Evolutionary conservation across 495 filamentous ascomycete genomes (phyloP), one percentile per base, ranked within the genome.

Genomic region (Talaromyces proteolyticus): DNA sequence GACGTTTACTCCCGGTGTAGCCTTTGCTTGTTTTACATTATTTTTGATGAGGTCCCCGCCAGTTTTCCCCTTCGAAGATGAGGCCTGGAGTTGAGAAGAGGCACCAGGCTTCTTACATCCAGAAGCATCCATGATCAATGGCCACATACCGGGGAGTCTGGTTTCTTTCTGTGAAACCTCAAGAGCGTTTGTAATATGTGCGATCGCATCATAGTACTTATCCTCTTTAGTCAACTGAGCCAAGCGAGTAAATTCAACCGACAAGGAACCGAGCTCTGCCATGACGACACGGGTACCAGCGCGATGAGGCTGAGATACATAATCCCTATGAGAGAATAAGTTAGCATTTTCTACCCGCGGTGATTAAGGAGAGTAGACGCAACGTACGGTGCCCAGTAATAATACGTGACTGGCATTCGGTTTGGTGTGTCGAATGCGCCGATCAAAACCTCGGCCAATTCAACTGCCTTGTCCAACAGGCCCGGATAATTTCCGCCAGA

Each of bases 371-470:
- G 34, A 50, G 20, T 3, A 18, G 47, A 24, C 1, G 29, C 37
- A 38, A 76, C 78, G 68, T 62, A 79, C 74, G 91, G 88, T 26
- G 81, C 80, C 90, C 90, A 96, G 42, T 79, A 74, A 66, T 95
- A 96, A 64, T 84, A 92, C 2, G 93, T 80, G 17, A 87, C 63
- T 11, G 93, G 93, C 91, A 98, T 94, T 49, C 91, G 81, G 61
- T 98, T 98, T 0, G 93, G 92, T 6, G 93, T 97, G 65, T 98
- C 93, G 65, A 98, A 98, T 11, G 88, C 84, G 39, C 88, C 84
- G 70, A 94, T 95, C 44, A 98, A 60, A 23, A 98, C 78, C 57
- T 96, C 89, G 14, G 81, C 93, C 42, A 98, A 74, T 67, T 96
- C 88, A 25, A 87, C 74, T 7, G 93, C 91, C 65, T 97, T 97